Conservation (phyloP, 768 basidiomycete species). For the Hemileccinum rubropunctum region DNA sequence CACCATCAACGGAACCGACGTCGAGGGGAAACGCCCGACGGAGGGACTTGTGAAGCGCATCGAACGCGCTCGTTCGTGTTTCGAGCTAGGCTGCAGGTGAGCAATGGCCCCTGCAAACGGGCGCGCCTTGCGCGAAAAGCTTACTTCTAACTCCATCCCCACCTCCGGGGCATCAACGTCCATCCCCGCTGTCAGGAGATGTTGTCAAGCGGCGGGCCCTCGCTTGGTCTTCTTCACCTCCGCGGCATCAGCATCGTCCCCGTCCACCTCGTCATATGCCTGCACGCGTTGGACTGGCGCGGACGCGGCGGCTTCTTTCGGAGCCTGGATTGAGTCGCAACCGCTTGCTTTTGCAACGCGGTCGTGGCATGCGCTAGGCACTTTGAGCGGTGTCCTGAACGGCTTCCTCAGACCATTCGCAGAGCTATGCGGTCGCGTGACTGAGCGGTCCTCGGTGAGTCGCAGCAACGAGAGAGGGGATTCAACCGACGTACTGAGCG, state of each 20-base stretch:
- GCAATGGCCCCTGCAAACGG: no score
- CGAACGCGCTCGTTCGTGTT: constrained; percentile 37
- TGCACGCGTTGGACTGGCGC: not conserved
- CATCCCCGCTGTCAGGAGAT: not conserved
- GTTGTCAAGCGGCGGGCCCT: not conserved
- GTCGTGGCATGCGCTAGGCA: constrained; percentile 43
- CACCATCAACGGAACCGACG: no score
- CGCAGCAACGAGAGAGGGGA: not conserved
- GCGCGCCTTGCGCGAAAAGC: constrained; percentile 40
- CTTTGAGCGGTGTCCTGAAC: constrained; percentile 38
- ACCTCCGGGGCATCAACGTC: constrained; percentile 28
- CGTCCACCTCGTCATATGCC: not conserved
- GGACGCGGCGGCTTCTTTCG: not conserved
- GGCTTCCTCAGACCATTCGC: constrained; percentile 43
- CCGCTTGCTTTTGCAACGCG: constrained; percentile 3
- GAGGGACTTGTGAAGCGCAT: constrained; percentile 40
- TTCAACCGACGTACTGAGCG: constrained; percentile 21
- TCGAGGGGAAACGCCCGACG: constrained; percentile 21
- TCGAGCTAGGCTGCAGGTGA: constrained; percentile 23
- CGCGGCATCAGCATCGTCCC: constrained; percentile 9
- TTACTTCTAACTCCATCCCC: constrained; percentile 37
- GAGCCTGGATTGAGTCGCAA: not conserved
- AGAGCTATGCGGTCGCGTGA: constrained; percentile 48
- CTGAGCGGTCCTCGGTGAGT: constrained; percentile 23
- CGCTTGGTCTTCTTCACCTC: constrained; percentile 7